Base-by-base conservation (phyloP, 148 eudicot species). In the Rhododendron molle region DNA sequence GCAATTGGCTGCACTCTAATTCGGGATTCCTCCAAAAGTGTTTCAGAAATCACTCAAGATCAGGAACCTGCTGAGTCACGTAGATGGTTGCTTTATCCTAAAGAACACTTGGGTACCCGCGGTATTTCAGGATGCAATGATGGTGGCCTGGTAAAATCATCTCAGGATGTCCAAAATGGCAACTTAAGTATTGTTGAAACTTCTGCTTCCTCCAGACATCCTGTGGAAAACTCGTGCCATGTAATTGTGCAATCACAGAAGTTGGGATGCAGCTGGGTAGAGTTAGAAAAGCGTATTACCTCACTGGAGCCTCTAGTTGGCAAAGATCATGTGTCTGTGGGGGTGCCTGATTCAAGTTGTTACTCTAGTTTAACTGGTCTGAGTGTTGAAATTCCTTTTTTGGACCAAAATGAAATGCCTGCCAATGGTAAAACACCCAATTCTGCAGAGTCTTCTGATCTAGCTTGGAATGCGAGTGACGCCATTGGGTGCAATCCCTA, bases 381-480 rank as follows among this genome's bases (percentile, higher is more conserved):
- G 86, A 85, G 89, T 21, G 85, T 94, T 89, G 93, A 89, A 76
- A 88, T 94, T 87, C 95, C 95, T 38, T 83, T 91, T 50, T 83
- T 81, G 86, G 89, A 89, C 76, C 87, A 88, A 43, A 85, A 82
- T 77, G 91, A 90, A 81, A 86, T 86, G 78, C 85, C 89, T 86
- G 72, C n/a, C 54, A 86, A 85, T 86, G 83, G 83, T 83, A 87
- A 80, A 65, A 34, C 82, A 73, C 79, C 79, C 52, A 67, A 82
- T 74, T 72, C 78, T 21, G 85, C 83, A 73, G 85, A 86, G 85
- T 60, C 84, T 87, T 26, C 89, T 87, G 88, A 86, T 62, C 49
- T 77, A 67, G 85, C 84, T 50, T 83, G 83, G 84, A 90, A 89
- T 87, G 46, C 82, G 65, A 83, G 85, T 74, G 88, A 91, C 76